Evolutionary conservation across 495 filamentous ascomycete genomes (phyloP).

Genomic region (Aspergillus carlsbadensis): DNA sequence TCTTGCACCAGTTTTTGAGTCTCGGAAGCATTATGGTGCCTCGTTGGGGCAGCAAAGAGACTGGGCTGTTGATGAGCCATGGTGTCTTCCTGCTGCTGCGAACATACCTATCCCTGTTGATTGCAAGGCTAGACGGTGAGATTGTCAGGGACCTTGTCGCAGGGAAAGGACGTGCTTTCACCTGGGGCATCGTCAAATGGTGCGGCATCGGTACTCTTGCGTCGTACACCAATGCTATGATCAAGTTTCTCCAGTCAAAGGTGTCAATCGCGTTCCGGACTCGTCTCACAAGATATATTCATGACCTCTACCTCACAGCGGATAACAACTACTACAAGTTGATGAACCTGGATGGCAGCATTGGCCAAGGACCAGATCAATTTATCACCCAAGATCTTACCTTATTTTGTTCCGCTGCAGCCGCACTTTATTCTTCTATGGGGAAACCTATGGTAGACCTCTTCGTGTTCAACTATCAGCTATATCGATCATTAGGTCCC

Average conservation of each 20-base stretch:
- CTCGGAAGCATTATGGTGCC: slow-evolving; percentile 97
- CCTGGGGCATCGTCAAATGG: slow-evolving; percentile 88
- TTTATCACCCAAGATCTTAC: slow-evolving; percentile 98
- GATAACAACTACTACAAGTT: slow-evolving; percentile 96
- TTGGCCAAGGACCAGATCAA: slow-evolving; percentile 90
- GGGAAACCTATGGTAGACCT: slow-evolving; percentile 96
- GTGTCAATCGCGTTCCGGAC: slow-evolving; percentile 98
- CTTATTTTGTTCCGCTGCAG: slow-evolving; percentile 87
- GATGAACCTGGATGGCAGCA: slow-evolving; percentile 87
- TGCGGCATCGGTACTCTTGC: slow-evolving; percentile 70
- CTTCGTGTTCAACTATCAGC: slow-evolving; percentile 94
- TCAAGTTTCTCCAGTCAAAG: slow-evolving; percentile 97
- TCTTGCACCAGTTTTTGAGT: slow-evolving; percentile 94
- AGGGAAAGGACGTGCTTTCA: slow-evolving; percentile 83
- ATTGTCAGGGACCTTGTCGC: slow-evolving; percentile 95
- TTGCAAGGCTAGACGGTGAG: slow-evolving; percentile 91
- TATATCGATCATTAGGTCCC: slow-evolving; percentile 88
- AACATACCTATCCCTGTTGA: slow-evolving; percentile 91
- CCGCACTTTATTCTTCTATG: slow-evolving; percentile 91
- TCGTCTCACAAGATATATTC: slow-evolving; percentile 92
- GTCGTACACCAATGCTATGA: slow-evolving; percentile 93
- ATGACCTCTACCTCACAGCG: slow-evolving; percentile 93
- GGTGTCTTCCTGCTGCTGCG: slow-evolving; percentile 66
- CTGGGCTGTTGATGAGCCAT: slow-evolving; percentile 82
- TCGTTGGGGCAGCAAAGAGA: slow-evolving; percentile 91